Percentiles rank a stretch among this genome's conserved stretches.
Evolutionary conservation across 1,139 yeast genomes (phyloP).

Genomic region (Debaryomyces sp.): DNA sequence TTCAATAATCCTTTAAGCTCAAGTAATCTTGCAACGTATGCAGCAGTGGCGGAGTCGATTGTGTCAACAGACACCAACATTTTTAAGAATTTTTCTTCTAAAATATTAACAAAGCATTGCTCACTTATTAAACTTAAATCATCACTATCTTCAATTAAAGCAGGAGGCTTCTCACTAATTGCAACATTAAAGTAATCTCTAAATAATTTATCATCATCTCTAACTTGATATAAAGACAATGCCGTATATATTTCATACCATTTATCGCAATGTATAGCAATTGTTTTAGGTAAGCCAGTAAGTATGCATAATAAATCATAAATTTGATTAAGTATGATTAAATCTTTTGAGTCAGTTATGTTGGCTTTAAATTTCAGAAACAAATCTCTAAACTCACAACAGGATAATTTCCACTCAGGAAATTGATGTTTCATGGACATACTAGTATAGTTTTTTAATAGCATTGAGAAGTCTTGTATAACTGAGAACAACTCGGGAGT

Average conservation of each 20-base stretch:
- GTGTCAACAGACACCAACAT: constrained; percentile 64
- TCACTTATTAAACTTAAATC: constrained; percentile 48
- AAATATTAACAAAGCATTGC: constrained; percentile 58
- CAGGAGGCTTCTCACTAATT: constrained; percentile 37
- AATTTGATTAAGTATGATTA: constrained; percentile 40
- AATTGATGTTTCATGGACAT: constrained; percentile 48
- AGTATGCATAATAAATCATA: constrained; percentile 46
- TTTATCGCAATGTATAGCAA: constrained; percentile 47
- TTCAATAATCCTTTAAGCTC: constrained; percentile 65
- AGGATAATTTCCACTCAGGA: constrained; percentile 51
- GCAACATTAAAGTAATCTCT: constrained; percentile 38
- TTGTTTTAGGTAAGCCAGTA: constrained; percentile 58
- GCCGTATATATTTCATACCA: constrained; percentile 80
- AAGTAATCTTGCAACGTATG: constrained; percentile 63
- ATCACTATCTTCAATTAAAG: constrained; percentile 17
- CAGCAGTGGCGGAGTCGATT: constrained; percentile 68
- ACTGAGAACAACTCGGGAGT: constrained; percentile 38
- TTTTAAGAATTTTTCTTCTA: constrained; percentile 59
- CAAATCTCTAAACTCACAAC: constrained; percentile 53
- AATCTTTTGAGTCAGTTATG: constrained; percentile 22
- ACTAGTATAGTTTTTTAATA: constrained; percentile 44
- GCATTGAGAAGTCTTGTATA: constrained; percentile 48
- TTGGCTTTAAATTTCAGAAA: constrained; percentile 26
- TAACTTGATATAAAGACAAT: constrained; percentile 61
- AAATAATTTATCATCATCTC: constrained; percentile 40